Conservation (phyloP, 2,329 filamentous ascomycete genomes). For the Fusarium sp. region DNA sequence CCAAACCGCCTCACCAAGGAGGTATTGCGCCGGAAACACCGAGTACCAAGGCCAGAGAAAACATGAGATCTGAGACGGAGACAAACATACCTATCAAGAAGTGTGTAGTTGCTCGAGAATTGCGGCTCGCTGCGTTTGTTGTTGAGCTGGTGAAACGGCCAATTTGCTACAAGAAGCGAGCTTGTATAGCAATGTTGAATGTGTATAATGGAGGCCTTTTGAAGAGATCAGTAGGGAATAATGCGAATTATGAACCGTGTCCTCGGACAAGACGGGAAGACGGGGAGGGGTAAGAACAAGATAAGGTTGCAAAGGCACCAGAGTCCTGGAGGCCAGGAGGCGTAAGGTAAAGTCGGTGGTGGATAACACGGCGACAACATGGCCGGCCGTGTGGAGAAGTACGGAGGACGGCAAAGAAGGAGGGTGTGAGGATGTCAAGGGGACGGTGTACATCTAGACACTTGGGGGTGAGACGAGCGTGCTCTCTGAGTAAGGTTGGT, state of each 20-base stretch:
- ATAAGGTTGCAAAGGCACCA: constrained; percentile 50
- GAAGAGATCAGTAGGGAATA: constrained; percentile 38
- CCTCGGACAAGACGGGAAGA: constrained; percentile 40
- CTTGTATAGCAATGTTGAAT: constrained; percentile 9
- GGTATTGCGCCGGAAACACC: constrained; percentile 47
- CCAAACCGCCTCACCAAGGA: constrained; percentile 49
- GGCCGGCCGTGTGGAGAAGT: constrained; percentile 51
- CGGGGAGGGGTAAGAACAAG: constrained; percentile 45
- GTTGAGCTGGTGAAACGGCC: constrained; percentile 38
- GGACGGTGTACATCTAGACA: constrained; percentile 19
- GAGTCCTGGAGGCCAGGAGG: constrained; percentile 32
- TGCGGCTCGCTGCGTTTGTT: constrained; percentile 40
- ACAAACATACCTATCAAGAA: constrained; percentile 45
- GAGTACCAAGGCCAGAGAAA: constrained; percentile 41
- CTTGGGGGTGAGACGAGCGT: constrained; percentile 30
- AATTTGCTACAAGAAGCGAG: constrained; percentile 41
- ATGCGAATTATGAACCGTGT: constrained; percentile 44
- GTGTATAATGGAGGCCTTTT: constrained; percentile 12
- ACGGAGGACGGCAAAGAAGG: constrained; percentile 49
- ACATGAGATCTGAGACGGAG: constrained; percentile 44
- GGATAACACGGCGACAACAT: constrained; percentile 54
- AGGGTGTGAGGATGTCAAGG: constrained; percentile 36
- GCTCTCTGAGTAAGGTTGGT: constrained; percentile 40
- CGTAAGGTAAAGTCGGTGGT: constrained; percentile 45
- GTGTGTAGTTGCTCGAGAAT: constrained; percentile 31